A percentile compares a stretch with the other conserved stretches of the same genome.
These are phyloP conservation scores for Backusella macrospora DNA, from an alignment of 192 early-diverging fungal species.

Conservation along the genomic window DNA sequence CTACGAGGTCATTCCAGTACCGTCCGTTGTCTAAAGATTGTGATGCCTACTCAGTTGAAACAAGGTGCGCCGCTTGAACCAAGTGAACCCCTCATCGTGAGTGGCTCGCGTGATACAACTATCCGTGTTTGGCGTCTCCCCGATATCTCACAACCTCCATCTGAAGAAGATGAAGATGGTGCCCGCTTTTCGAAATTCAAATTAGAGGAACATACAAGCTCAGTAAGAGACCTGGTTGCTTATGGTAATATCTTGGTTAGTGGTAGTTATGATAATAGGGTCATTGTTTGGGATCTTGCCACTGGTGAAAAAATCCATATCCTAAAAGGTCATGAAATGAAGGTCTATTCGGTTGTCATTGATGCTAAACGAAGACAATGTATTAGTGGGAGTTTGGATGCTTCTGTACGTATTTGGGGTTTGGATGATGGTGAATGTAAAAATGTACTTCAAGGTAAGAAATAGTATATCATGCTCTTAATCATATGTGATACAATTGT, in stretches of 20 bases:
- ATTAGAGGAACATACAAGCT: constrained; percentile 80
- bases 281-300: constrained; percentile 87
- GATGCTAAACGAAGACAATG: constrained; percentile 79
- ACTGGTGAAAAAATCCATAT: constrained; percentile 68
- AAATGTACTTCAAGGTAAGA: constrained; percentile 86
- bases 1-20: constrained; percentile 95
- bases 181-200: constrained; percentile 75
- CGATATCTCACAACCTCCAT: constrained; percentile 18
- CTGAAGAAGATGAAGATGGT: constrained; percentile 43
- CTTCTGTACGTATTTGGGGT: constrained; percentile 91
- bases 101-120: constrained; percentile 92
- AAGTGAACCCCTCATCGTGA: constrained; percentile 83
- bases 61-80: constrained; percentile 58
- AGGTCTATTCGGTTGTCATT: constrained; percentile 93
- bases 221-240: constrained; percentile 90
- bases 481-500: constrained; percentile 46
- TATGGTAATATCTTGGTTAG: constrained; percentile 85
- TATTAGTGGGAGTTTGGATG: constrained; percentile 94
- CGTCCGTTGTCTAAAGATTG: constrained; percentile 91
- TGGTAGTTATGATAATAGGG: constrained; percentile 88
- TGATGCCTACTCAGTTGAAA: constrained; percentile 65
- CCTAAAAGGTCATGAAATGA: constrained; percentile 86
- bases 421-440: constrained; percentile 77
- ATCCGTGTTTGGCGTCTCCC: constrained; percentile 92
- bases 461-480: constrained; percentile 54